phyloP scores from a whole-genome alignment of 352 stramenopile genomes.

The Globisporangium paroecandrum region DNA sequence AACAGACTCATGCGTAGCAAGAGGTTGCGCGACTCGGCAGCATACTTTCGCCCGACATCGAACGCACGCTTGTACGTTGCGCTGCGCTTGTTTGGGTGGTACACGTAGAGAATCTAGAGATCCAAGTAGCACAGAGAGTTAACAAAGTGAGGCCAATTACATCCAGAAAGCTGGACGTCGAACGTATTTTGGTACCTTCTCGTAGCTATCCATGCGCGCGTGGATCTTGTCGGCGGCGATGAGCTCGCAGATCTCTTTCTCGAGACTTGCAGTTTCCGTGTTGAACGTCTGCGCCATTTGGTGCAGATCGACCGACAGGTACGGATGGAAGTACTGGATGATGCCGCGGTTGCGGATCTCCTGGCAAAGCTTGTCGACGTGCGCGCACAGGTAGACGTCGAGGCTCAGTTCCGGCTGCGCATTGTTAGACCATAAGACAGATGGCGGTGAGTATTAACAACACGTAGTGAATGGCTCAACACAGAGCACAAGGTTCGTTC shows the following conservation, averaged over 20 bases:
- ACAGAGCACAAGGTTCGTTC: neutral
- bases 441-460: neutral
- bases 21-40: constrained; percentile 74
- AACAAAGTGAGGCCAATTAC: neutral
- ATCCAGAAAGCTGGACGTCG: neutral
- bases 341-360: constrained; percentile 85
- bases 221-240: constrained; percentile 72
- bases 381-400: constrained; percentile 75
- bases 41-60: constrained; percentile 77
- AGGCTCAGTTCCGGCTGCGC: constrained; percentile 60
- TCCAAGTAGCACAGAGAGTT: neutral
- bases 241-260: constrained; percentile 77
- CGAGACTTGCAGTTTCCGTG: constrained; percentile 49
- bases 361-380: constrained; percentile 71
- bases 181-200: constrained; percentile 49
- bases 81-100: constrained; percentile 74
- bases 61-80: constrained; percentile 79
- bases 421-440: neutral
- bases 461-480: neutral
- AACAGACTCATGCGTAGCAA: constrained; percentile 84
- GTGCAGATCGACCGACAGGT: constrained; percentile 80
- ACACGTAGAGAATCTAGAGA: constrained; percentile 69
- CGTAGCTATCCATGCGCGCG: constrained; percentile 86
- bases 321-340: constrained; percentile 88
- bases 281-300: constrained; percentile 88